A percentile compares a stretch with the other conserved stretches of the same genome.
These are phyloP conservation scores for Penicillium malachiteum DNA, from an alignment of 495 filamentous ascomycete species.

Conservation along the genomic window DNA sequence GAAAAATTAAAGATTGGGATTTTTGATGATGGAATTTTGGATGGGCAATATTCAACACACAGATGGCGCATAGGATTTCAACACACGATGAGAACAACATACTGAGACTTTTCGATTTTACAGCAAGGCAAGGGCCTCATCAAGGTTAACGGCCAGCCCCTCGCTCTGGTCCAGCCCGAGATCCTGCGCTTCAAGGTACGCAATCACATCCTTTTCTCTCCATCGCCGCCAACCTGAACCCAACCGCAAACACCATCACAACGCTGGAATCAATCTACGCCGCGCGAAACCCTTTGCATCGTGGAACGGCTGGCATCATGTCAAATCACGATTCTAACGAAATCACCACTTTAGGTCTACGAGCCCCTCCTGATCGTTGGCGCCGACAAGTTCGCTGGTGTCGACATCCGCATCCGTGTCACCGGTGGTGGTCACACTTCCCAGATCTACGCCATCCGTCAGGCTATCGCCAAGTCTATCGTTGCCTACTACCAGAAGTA, in stretches of 20 bases:
- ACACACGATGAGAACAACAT: slow-evolving; percentile 19
- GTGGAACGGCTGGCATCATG: not conserved
- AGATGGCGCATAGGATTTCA: slow-evolving; percentile 12
- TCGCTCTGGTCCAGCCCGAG: slow-evolving; percentile 90
- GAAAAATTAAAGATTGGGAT: not conserved
- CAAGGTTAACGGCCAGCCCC: slow-evolving; percentile 97
- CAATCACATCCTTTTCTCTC: not conserved
- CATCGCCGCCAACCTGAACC: slow-evolving; percentile 3
- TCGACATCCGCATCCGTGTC: slow-evolving; percentile 98
- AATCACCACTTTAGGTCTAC: slow-evolving; percentile 63
- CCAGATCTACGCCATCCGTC: slow-evolving; percentile 97
- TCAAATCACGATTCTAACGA: not conserved
- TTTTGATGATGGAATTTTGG: slow-evolving; percentile 8
- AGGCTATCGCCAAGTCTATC: slow-evolving; percentile 97
- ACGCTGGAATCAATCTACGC: not conserved
- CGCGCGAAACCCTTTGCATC: not conserved
- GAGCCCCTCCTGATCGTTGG: slow-evolving; percentile 96
- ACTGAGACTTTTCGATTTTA: slow-evolving; percentile 38
- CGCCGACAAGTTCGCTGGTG: slow-evolving; percentile 90
- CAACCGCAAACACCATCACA: slow-evolving; percentile 2
- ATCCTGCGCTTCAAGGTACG: slow-evolving; percentile 93
- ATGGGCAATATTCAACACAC: slow-evolving; percentile 10
- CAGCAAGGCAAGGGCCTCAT: slow-evolving; percentile 90
- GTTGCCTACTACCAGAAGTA: slow-evolving; percentile 99
- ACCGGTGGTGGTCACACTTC: slow-evolving; percentile 97